Conservation (phyloP, 306 rosid species). For the Prunus davidiana region DNA sequence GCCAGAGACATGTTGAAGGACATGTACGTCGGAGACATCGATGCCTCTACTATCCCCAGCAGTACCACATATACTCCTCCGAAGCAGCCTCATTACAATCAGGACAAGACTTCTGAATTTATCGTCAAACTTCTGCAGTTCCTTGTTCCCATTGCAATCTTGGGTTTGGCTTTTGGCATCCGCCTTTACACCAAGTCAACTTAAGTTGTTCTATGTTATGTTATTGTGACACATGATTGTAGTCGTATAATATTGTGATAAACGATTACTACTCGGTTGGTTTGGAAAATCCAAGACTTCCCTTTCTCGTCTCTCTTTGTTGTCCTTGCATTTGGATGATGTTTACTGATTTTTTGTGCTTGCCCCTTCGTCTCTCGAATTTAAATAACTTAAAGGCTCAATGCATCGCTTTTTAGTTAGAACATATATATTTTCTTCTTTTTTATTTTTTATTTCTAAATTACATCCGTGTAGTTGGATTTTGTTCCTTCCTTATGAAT, state of each 20-base stretch:
- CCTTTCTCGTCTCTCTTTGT: neutral
- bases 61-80: conserved; percentile 39
- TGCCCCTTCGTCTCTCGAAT: neutral
- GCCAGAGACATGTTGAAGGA: conserved; percentile 54
- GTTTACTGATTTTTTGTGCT: neutral
- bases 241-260: neutral
- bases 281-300: neutral
- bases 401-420: neutral
- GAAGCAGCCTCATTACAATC: conserved; percentile 58
- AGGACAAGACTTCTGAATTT: conserved; percentile 59
- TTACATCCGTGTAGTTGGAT: too few species aligned
- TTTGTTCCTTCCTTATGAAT: too few species aligned
- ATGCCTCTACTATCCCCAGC: conserved; percentile 43
- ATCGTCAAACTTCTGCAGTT: conserved; percentile 56
- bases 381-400: neutral
- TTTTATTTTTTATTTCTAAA: neutral
- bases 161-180: conserved; percentile 50
- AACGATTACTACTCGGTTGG: neutral
- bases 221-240: neutral
- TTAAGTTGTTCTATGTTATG: conserved; percentile 16
- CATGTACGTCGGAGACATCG: conserved; percentile 46
- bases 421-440: neutral
- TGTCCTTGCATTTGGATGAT: conserved; percentile 3
- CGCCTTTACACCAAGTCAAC: conserved; percentile 50
- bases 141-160: conserved; percentile 53